Evolutionary conservation across 352 stramenopile genomes (phyloP).

Genomic region (Peronosclerospora sorghi): DNA sequence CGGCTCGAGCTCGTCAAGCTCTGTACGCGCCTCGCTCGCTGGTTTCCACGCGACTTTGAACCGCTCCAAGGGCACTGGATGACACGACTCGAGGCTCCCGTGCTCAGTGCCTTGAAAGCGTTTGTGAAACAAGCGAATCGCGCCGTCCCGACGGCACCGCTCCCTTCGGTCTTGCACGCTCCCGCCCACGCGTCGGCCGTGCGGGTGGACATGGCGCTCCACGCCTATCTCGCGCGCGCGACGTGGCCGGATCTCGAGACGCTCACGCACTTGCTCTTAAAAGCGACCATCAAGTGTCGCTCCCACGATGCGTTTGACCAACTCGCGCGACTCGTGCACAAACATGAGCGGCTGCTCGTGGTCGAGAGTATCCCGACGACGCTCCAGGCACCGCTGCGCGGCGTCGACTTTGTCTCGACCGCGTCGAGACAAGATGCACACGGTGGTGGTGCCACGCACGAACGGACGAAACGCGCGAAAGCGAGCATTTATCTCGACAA

Average conservation of each 20-base stretch:
- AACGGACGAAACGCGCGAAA: conserved; percentile 13
- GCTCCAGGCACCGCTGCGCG: conserved; percentile 15
- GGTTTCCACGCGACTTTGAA: conserved; percentile 29
- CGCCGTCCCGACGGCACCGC: neutral
- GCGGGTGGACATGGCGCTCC: conserved; percentile 27
- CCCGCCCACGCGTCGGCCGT: conserved; percentile 18
- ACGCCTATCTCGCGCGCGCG: conserved; percentile 20
- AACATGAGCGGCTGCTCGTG: conserved; percentile 16
- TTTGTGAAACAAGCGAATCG: conserved; percentile 25
- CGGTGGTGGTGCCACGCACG: conserved; percentile 1
- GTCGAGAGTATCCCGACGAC: conserved; percentile 11
- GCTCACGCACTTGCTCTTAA: conserved; percentile 20
- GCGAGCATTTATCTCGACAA: conserved; percentile 24
- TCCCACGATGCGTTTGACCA: conserved; percentile 18
- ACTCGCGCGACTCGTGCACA: conserved; percentile 18
- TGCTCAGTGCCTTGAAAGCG: conserved; percentile 20
- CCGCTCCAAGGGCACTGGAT: conserved; percentile 17
- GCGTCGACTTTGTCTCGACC: conserved; percentile 20
- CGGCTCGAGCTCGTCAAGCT: conserved; percentile 26
- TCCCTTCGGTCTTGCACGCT: too few species aligned
- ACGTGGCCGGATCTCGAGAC: conserved; percentile 24
- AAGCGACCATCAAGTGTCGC: conserved; percentile 31
- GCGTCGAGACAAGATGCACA: conserved; percentile 8
- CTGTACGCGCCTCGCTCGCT: conserved; percentile 32
- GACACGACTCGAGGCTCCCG: conserved; percentile 21